phyloP scores from a whole-genome alignment of 345 rosid species.

The Aegle marmelos region DNA sequence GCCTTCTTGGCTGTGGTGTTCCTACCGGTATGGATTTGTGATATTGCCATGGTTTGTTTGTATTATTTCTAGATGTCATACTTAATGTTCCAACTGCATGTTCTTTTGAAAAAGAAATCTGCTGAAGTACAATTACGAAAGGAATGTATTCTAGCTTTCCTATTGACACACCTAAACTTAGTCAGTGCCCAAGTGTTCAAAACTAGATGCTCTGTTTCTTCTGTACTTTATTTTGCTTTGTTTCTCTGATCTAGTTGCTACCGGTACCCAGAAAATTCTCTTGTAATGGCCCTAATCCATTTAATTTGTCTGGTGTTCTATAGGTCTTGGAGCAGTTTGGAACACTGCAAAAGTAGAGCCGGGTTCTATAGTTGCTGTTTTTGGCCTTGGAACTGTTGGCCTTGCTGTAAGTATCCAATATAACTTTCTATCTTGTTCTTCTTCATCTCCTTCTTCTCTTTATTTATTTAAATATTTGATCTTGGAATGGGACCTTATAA shows the following conservation, averaged over 20 bases:
- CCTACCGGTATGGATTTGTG: slow-evolving; percentile 65
- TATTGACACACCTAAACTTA: background rate
- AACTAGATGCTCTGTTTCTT: too few species aligned
- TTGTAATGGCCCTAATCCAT: background rate
- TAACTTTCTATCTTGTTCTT: background rate
- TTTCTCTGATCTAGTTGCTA: background rate
- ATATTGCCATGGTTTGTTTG: slow-evolving; percentile 1
- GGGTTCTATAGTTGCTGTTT: slow-evolving; percentile 86
- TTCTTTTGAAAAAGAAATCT: background rate
- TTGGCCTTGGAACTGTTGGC: slow-evolving; percentile 98
- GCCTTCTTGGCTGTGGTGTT: slow-evolving; percentile 99
- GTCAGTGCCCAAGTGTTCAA: background rate
- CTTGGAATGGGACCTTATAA: background rate
- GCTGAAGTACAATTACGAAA: background rate
- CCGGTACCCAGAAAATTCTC: background rate
- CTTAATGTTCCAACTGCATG: background rate
- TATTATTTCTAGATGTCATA: background rate
- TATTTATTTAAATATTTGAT: background rate
- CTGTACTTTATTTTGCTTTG: background rate
- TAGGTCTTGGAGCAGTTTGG: slow-evolving; percentile 99
- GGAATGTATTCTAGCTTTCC: background rate
- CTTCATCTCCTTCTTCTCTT: background rate
- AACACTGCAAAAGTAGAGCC: slow-evolving; percentile 97
- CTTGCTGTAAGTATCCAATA: slow-evolving; percentile 72
- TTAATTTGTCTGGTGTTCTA: background rate